Evolutionary conservation across 768 basidiomycete species (phyloP).

Genomic region (Chalciporus pseudorubinellus): DNA sequence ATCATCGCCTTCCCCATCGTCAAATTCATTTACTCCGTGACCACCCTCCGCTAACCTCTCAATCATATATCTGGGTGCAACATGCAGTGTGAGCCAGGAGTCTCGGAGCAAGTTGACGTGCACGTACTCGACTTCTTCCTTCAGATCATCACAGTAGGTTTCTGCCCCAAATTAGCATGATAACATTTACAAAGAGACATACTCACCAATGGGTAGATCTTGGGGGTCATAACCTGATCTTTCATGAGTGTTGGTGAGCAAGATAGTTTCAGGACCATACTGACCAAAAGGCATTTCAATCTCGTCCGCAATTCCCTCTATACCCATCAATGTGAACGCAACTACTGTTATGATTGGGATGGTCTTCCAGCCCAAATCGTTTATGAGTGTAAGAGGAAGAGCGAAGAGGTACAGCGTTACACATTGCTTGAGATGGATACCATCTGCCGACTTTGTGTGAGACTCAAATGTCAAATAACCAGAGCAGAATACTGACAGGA

Average conservation of each 20-base stretch:
- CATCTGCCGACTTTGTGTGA: constrained; percentile 46
- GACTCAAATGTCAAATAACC: not conserved
- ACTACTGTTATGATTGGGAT: constrained; percentile 85
- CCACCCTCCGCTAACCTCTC: constrained; percentile 72
- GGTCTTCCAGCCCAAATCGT: constrained; percentile 79
- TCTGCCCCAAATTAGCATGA: constrained; percentile 40
- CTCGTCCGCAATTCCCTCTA: constrained; percentile 93
- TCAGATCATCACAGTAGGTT: constrained; percentile 81
- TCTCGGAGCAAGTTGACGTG: not conserved
- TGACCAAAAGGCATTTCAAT: constrained; percentile 94
- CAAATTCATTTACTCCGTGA: constrained; percentile 66
- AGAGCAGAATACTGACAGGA: constrained; percentile 50
- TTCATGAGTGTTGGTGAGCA: constrained; percentile 1
- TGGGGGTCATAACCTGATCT: constrained; percentile 53
- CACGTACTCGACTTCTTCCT: constrained; percentile 78
- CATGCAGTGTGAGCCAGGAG: not conserved
- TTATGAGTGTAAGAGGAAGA: constrained; percentile 82
- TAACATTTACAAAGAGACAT: not conserved
- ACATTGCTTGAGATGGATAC: constrained; percentile 92
- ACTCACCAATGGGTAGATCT: constrained; percentile 73
- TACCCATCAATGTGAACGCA: constrained; percentile 90
- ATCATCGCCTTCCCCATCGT: constrained; percentile 82
- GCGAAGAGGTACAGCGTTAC: constrained; percentile 92
- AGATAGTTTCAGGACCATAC: constrained; percentile 12
- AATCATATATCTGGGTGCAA: constrained; percentile 57